A percentile compares a stretch with the other conserved stretches of the same genome.
Conservation (phyloP, 148 eudicot genomes). For the Arbutus unedo region DNA sequence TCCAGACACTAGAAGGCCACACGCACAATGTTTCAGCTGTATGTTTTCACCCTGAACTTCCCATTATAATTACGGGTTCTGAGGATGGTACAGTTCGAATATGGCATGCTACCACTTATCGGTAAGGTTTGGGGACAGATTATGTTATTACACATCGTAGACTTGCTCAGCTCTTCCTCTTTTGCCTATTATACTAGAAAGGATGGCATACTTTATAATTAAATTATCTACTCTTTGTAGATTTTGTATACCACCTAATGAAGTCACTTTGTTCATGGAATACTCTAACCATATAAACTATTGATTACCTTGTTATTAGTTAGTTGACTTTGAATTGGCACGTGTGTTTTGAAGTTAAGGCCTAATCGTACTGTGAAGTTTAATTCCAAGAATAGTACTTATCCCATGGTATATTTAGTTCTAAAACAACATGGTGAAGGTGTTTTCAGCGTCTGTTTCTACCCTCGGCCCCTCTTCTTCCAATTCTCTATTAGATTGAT, state of each 20-base stretch:
- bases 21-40: slow-evolving; percentile 89
- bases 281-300: not conserved
- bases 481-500: not conserved
- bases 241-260: not conserved
- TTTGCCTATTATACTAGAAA: not conserved
- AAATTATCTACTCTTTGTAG: not conserved
- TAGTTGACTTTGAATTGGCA: not conserved
- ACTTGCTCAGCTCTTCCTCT: not conserved
- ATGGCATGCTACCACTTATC: slow-evolving; percentile 89
- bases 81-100: slow-evolving; percentile 90
- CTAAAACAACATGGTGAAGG: not conserved
- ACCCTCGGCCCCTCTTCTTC: not conserved
- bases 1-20: slow-evolving; percentile 90
- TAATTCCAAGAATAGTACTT: not conserved
- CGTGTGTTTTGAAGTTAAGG: not conserved
- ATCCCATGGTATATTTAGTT: not conserved
- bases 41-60: slow-evolving; percentile 90
- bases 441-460: not conserved
- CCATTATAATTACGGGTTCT: slow-evolving; percentile 87
- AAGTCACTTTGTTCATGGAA: not conserved
- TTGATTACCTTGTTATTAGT: not conserved
- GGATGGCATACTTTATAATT: not conserved
- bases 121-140: slow-evolving; percentile 33
- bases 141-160: not conserved
- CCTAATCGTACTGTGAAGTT: not conserved